A percentile compares a stretch with the other conserved stretches of the same genome.
Conservation (phyloP, 2,329 filamentous ascomycete genomes). For the Aspergillus neoniger region DNA sequence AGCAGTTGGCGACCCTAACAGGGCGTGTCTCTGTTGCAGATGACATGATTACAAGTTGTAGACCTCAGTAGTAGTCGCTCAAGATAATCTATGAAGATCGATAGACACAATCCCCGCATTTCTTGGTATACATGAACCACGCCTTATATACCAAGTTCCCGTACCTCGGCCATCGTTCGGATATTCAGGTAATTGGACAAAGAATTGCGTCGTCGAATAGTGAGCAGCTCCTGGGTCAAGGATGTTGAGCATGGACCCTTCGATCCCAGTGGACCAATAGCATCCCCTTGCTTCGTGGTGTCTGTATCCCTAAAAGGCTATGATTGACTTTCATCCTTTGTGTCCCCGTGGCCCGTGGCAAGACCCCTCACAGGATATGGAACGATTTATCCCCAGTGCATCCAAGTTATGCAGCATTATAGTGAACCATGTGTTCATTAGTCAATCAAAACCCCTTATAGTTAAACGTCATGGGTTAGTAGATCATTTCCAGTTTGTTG, state of each 20-base stretch:
- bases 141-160: no score
- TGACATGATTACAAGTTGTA: neutral
- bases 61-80: neutral
- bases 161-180: no score
- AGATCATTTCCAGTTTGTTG: neutral
- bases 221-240: no score
- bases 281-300: no score
- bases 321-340: neutral
- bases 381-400: neutral
- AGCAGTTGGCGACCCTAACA: slow-evolving; percentile 38
- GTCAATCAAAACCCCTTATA: no score
- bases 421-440: neutral
- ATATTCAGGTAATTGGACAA: no score
- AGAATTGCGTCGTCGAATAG: no score
- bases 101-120: neutral
- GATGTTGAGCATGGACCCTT: no score
- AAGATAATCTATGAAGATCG: neutral
- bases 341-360: neutral
- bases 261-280: no score
- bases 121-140: no score
- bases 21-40: slow-evolving; percentile 20
- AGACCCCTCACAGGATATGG: neutral
- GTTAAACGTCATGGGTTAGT: neutral
- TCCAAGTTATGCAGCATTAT: neutral
- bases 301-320: neutral